These are phyloP conservation scores for Kuraishia hungarica DNA, from an alignment of 805 yeast species.

Conservation along the genomic window DNA sequence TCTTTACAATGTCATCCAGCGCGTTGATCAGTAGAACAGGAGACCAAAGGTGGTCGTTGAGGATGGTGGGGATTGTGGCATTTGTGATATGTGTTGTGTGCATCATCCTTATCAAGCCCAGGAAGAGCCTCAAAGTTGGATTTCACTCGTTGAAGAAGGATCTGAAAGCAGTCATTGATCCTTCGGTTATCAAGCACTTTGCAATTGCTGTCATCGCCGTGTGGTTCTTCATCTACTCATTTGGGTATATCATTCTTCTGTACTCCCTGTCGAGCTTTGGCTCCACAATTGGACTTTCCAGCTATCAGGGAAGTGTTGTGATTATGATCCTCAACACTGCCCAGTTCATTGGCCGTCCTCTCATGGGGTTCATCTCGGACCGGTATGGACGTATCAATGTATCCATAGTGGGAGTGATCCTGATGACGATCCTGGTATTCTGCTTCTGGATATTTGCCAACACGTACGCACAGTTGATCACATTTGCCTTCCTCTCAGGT, in stretches of 20 bases:
- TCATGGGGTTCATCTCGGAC: conserved; percentile 36
- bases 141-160: conserved; percentile 9
- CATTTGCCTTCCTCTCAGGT: conserved; percentile 36
- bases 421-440: conserved; percentile 30
- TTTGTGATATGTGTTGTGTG: conserved; percentile 29
- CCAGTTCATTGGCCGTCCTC: conserved; percentile 41
- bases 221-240: conserved; percentile 25
- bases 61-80: conserved; percentile 31
- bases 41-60: conserved; percentile 32
- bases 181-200: conserved; percentile 9
- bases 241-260: conserved; percentile 34
- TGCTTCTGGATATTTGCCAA: conserved; percentile 33
- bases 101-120: conserved; percentile 33
- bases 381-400: conserved; percentile 36
- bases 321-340: conserved; percentile 37
- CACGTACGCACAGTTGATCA: conserved; percentile 26
- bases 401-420: conserved; percentile 25
- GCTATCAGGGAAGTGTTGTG: conserved; percentile 32
- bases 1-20: conserved; percentile 24
- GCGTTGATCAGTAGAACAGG: conserved; percentile 29
- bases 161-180: conserved; percentile 7
- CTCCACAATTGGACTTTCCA: conserved; percentile 34
- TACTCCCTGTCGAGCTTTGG: conserved; percentile 41
- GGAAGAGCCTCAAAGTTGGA: conserved; percentile 14
- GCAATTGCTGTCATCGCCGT: conserved; percentile 10